Evolutionary conservation across 345 rosid species (phyloP).

Genomic region (Euphorbia lathyris): DNA sequence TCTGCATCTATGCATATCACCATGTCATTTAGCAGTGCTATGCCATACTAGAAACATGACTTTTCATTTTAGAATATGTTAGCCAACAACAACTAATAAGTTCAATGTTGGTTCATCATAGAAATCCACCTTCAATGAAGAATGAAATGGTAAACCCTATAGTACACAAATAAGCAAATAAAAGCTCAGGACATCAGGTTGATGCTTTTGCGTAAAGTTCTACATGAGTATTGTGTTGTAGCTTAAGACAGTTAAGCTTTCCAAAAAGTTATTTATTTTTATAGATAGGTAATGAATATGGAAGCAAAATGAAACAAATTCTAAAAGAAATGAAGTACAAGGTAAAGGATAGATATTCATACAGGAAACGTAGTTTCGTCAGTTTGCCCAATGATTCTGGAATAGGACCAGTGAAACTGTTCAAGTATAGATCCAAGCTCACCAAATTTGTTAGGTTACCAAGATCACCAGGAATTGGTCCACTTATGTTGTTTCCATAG

Average conservation of each 20-base stretch:
- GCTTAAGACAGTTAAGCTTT: background rate
- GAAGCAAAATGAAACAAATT: background rate
- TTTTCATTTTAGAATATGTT: background rate
- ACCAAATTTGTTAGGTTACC: slow-evolving; percentile 38
- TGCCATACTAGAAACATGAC: background rate
- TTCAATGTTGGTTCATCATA: background rate
- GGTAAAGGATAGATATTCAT: slow-evolving; percentile 18
- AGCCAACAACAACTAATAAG: background rate
- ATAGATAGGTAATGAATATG: background rate
- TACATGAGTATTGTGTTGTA: background rate
- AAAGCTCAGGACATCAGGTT: background rate
- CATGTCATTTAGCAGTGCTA: background rate
- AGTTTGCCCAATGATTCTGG: slow-evolving; percentile 38
- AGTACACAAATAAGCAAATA: background rate
- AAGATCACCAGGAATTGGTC: slow-evolving; percentile 35
- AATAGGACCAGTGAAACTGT: slow-evolving; percentile 34
- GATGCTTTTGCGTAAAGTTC: background rate
- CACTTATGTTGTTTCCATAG: slow-evolving; percentile 40
- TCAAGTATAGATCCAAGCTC: slow-evolving; percentile 48
- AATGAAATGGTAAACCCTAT: background rate
- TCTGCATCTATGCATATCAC: background rate
- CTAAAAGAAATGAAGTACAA: background rate
- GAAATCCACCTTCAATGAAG: background rate
- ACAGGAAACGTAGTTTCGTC: slow-evolving; percentile 38
- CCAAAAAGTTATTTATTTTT: background rate